Conservation (phyloP, 2,329 filamentous ascomycete genomes). For the Herpomyces periplanetae region DNA sequence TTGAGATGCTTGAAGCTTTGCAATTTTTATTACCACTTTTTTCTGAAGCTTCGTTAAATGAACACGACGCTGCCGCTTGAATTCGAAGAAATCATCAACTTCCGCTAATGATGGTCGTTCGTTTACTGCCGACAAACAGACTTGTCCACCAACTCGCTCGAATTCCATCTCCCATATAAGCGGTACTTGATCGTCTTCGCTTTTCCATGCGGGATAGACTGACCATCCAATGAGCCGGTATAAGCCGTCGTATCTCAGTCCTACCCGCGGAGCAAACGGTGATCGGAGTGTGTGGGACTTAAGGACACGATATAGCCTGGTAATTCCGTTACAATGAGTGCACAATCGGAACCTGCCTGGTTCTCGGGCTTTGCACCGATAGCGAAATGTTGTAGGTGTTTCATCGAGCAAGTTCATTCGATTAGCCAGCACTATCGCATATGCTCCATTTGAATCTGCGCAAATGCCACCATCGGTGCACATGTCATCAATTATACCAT, state of each 20-base stretch:
- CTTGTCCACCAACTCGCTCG: slow-evolving; percentile 6
- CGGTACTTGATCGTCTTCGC: slow-evolving; percentile 4
- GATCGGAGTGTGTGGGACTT: slow-evolving; percentile 10
- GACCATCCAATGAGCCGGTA: slow-evolving; percentile 9
- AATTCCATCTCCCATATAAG: slow-evolving; percentile 9
- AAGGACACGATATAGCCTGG: slow-evolving; percentile 10
- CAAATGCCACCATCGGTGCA: slow-evolving; percentile 10
- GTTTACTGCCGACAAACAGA: slow-evolving; percentile 7
- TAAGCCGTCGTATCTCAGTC: slow-evolving; percentile 12
- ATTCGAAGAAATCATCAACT: slow-evolving; percentile 11
- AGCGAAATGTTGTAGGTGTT: slow-evolving; percentile 8
- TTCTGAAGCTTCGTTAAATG: too few species aligned
- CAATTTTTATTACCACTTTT: too few species aligned
- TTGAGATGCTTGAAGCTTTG: too few species aligned
- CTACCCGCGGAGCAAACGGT: slow-evolving; percentile 10
- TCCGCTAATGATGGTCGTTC: slow-evolving; percentile 9
- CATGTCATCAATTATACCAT: slow-evolving; percentile 11
- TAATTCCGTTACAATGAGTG: slow-evolving; percentile 8
- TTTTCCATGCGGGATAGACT: slow-evolving; percentile 5
- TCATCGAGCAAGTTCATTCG: slow-evolving; percentile 7
- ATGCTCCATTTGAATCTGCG: slow-evolving; percentile 9
- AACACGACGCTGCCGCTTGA: too few species aligned
- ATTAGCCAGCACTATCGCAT: slow-evolving; percentile 10
- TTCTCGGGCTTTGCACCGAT: slow-evolving; percentile 8
- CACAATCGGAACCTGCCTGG: slow-evolving; percentile 10